phyloP scores from a whole-genome alignment of 2,329 filamentous ascomycete genomes.

The Neurospora sp. region DNA sequence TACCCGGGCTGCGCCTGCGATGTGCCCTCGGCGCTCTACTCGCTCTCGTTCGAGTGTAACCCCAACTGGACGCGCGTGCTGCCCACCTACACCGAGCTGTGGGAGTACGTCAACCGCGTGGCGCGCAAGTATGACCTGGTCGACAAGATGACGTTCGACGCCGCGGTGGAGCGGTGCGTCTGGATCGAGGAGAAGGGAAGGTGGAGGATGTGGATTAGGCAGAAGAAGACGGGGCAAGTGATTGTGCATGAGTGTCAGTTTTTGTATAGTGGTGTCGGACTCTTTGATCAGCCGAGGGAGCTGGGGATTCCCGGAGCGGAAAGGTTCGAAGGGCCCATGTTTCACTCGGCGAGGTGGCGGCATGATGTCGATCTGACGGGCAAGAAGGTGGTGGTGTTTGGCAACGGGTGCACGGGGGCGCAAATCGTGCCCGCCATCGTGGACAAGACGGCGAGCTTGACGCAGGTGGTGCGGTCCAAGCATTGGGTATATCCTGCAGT shows the following conservation, averaged over 20 bases:
- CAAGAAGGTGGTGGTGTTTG: slow-evolving; percentile 25
- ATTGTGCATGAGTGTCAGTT: slow-evolving; percentile 29
- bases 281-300: slow-evolving; percentile 24
- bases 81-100: slow-evolving; percentile 45
- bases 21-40: slow-evolving; percentile 50
- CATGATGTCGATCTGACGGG: slow-evolving; percentile 14
- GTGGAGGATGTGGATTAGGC: slow-evolving; percentile 25
- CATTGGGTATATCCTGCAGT: slow-evolving; percentile 32
- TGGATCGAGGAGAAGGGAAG: slow-evolving; percentile 26
- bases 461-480: slow-evolving; percentile 32
- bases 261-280: slow-evolving; percentile 27
- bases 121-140: slow-evolving; percentile 35
- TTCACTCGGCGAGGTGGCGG: slow-evolving; percentile 25
- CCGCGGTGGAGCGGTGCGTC: slow-evolving; percentile 26
- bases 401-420: slow-evolving; percentile 26
- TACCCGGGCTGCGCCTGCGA: slow-evolving; percentile 50
- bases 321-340: slow-evolving; percentile 21
- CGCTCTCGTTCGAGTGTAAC: slow-evolving; percentile 50
- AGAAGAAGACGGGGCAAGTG: slow-evolving; percentile 14
- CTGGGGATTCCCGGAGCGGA: slow-evolving; percentile 22
- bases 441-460: slow-evolving; percentile 23
- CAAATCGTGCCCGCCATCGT: slow-evolving; percentile 27
- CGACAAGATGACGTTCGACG: slow-evolving; percentile 28
- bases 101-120: slow-evolving; percentile 42
- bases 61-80: slow-evolving; percentile 50